Percentiles rank a stretch among this genome's conserved stretches.
Conservation (phyloP, 805 yeast genomes). For the Wickerhamomyces tratensis region DNA sequence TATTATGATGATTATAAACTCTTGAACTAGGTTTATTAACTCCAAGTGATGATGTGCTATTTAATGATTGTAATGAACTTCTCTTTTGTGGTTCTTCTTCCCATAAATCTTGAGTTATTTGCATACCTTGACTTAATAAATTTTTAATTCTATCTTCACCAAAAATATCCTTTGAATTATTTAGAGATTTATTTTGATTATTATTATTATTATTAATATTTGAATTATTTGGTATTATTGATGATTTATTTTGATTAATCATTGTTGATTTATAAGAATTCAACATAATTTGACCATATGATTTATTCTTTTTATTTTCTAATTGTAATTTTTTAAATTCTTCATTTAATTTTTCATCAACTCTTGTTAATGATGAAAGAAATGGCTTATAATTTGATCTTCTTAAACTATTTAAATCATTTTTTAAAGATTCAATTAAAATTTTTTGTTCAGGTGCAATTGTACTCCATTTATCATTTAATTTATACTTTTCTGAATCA, state of each 20-base stretch:
- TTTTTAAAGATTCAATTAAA: conserved; percentile 13
- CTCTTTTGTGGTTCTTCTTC: neutral
- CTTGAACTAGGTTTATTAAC: neutral
- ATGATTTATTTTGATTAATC: neutral
- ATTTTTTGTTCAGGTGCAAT: conserved; percentile 6
- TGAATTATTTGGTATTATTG: neutral
- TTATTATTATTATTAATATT: too few species aligned
- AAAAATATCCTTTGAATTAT: neutral
- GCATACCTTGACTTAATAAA: neutral
- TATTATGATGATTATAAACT: neutral
- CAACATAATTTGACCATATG: neutral
- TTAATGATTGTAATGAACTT: neutral
- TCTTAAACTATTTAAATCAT: conserved; percentile 11
- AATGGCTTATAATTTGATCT: conserved; percentile 12
- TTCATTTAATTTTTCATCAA: neutral
- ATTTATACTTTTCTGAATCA: neutral
- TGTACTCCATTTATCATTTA: conserved; percentile 4
- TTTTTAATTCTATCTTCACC: neutral
- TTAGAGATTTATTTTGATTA: too few species aligned
- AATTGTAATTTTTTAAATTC: neutral
- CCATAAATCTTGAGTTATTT: neutral
- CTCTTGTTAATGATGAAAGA: conserved; percentile 4
- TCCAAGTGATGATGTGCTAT: neutral
- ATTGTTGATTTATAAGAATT: neutral
- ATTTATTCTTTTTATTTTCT: neutral